Base-by-base conservation (phyloP, 768 basidiomycete genomes). In the Cystobasidiopsis lactophilus region DNA sequence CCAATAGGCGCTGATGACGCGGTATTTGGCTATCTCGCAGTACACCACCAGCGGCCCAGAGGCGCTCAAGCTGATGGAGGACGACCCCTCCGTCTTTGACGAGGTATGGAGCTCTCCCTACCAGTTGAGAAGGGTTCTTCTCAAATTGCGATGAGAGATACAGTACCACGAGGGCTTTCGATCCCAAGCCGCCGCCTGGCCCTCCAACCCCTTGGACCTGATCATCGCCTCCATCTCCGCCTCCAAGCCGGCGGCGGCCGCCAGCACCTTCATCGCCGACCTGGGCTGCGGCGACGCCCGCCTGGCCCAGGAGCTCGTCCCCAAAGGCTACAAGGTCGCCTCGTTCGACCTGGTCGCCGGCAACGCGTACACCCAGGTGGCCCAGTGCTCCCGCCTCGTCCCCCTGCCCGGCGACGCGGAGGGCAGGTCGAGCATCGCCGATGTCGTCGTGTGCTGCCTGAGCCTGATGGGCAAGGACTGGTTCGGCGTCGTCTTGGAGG, bases 381-480 rank as follows among this genome's bases (percentile, higher is more conserved):
- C 85, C n/a, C 91, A 98, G 66, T 82, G 82, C 44, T 84, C 85
- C 61, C 68, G 72, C 21, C 71, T 68, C 44, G 69, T 96, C 11
- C 91, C 91, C 2, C 66, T 96, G 3, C 89, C 93, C 1, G 91
- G 91, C 26, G 77, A 78, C 21, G 77, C 78, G 59, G 59, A 49
- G 46, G 77, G 74, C 27, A 73, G 74, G 49, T 85, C 77, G 0
- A 79, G 84, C 57, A 66, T 96, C 2, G 84, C 86, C 2, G 89
- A 98, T 64, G 78, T 85, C 5, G 86, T 77, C 5, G 79, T 96
- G 23, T 96, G 86, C 64, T 84, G 89, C 23, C 72, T 98, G 58
- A 95, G 89, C 62, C 71, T 98, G 57, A 98, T 98, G 93, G 82
- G 84, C 30, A 82, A 78, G 16, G 95, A 98, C 64, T 98, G 93